phyloP scores from a whole-genome alignment of 2,329 filamentous ascomycete species.

The Triangularia setosa region DNA sequence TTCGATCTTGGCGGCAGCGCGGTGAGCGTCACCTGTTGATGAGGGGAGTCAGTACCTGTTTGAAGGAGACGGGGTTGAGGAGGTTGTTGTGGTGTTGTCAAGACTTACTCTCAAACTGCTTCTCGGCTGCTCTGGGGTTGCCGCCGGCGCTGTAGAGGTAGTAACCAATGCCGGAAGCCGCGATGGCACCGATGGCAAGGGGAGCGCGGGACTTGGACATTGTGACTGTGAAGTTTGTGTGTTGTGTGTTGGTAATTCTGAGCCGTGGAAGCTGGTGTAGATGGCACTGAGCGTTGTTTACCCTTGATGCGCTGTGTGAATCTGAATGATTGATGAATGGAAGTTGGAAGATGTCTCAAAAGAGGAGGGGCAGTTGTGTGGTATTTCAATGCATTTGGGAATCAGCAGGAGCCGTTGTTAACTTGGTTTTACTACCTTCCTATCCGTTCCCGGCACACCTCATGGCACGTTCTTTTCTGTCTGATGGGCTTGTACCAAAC shows the following conservation, averaged over 20 bases:
- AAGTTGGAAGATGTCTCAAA: conserved; percentile 1
- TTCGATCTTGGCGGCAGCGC: conserved; percentile 62
- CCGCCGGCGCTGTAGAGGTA: conserved; percentile 90
- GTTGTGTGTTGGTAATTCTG: not conserved
- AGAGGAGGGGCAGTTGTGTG: conserved; percentile 1
- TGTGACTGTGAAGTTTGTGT: conserved; percentile 12
- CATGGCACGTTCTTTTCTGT: not conserved
- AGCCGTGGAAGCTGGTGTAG: not conserved
- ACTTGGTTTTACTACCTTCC: conserved; percentile 11
- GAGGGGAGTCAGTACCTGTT: conserved; percentile 4
- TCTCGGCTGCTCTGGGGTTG: conserved; percentile 74
- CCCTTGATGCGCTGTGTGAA: not conserved
- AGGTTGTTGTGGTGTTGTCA: not conserved
- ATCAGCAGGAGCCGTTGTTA: conserved; percentile 5
- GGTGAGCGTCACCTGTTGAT: conserved; percentile 75
- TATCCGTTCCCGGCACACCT: conserved; percentile 9
- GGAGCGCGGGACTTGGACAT: conserved; percentile 49
- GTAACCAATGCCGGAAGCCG: conserved; percentile 71
- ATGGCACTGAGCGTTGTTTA: not conserved
- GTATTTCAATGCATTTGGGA: not conserved
- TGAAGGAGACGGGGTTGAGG: conserved; percentile 1
- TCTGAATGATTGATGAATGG: not conserved
- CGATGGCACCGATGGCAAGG: conserved; percentile 55
- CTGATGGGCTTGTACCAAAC: conserved; percentile 5
- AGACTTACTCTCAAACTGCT: conserved; percentile 74